Evolutionary conservation across 2,329 filamentous ascomycete genomes (phyloP), one percentile per base, ranked within the genome.

Genomic region (Delphinella strobiligena): DNA sequence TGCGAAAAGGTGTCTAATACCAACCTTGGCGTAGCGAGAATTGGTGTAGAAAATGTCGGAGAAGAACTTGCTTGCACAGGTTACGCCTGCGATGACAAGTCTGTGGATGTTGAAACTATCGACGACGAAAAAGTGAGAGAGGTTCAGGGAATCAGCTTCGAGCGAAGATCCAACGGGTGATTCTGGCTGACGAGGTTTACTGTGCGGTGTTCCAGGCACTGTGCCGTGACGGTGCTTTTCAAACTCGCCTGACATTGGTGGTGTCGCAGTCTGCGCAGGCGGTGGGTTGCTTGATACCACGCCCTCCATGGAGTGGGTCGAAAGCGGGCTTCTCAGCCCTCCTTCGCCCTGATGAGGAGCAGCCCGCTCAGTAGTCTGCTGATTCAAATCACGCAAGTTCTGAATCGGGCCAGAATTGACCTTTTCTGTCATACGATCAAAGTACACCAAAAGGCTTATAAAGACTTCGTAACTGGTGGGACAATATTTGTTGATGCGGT

Each of bases 91-190:
- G 57, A 98, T 98, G 40, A 96, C 88, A 40, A 98, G 69, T 40
- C 91, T 80, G 58, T 98, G 91, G 47, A 98, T 96, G 63, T 98
- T 98, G 67, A 91, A 98, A 64, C 91, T 96, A 63, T 98, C 91
- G 9, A 96, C 91, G 31, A 96, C 89, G 56, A 98, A 96, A 54
- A 79, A 82, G 52, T 82, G 78, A 2, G 75, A 75, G 32, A 80
- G 63, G 40, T 67, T 69, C 42, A 73, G 68, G 1, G 60, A 52
- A 45, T 47, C 45, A 12, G 36, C 24, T 17, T 47, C 45, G 4
- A 38, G n/a, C 1, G 42, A 12, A 31, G 56, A 56, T 19, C 37
- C 34, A 5, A 34, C 30, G 8, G 41, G 41, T 4, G 44, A 46
- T 4, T 54, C 52, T 5, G 49, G 48, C 31, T 53, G 48, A 9